A percentile compares a stretch with the other conserved stretches of the same genome.
phyloP scores from a whole-genome alignment of 2,329 filamentous ascomycete species.

The Blumeria graminis region DNA sequence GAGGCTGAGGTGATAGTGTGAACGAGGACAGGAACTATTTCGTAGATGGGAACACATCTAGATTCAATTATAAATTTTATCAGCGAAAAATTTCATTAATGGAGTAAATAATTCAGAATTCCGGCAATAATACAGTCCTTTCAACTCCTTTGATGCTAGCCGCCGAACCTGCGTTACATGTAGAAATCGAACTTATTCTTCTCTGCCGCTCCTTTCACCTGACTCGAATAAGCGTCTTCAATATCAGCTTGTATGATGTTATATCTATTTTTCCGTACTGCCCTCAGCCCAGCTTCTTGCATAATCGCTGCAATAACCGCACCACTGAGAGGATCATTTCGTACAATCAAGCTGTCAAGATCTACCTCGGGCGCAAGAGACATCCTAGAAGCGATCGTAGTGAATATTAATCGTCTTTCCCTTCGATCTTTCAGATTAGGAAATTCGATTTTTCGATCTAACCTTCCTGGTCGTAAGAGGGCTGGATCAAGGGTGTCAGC shows the following conservation, averaged over 20 bases:
- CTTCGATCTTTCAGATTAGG: slow-evolving; percentile 82
- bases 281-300: slow-evolving; percentile 89
- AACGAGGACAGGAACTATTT: no score
- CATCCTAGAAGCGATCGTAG: slow-evolving; percentile 94
- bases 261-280: slow-evolving; percentile 92
- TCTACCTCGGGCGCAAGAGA: slow-evolving; percentile 90
- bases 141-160: neutral
- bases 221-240: slow-evolving; percentile 89
- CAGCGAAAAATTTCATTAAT: no score
- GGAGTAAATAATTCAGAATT: neutral
- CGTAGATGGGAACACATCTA: no score
- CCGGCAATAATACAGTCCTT: neutral
- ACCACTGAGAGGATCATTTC: slow-evolving; percentile 85
- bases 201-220: slow-evolving; percentile 68
- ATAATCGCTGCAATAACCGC: slow-evolving; percentile 96
- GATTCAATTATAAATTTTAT: no score
- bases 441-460: slow-evolving; percentile 98
- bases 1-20: no score
- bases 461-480: slow-evolving; percentile 74
- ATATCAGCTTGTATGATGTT: slow-evolving; percentile 96
- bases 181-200: slow-evolving; percentile 65
- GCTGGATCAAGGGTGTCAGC: slow-evolving; percentile 93
- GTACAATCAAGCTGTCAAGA: slow-evolving; percentile 81
- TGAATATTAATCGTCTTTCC: slow-evolving; percentile 89
- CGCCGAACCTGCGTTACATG: slow-evolving; percentile 28